Evolutionary conservation across 331 rosid species (phyloP).

Genomic region (Pyracantha coccinea): DNA sequence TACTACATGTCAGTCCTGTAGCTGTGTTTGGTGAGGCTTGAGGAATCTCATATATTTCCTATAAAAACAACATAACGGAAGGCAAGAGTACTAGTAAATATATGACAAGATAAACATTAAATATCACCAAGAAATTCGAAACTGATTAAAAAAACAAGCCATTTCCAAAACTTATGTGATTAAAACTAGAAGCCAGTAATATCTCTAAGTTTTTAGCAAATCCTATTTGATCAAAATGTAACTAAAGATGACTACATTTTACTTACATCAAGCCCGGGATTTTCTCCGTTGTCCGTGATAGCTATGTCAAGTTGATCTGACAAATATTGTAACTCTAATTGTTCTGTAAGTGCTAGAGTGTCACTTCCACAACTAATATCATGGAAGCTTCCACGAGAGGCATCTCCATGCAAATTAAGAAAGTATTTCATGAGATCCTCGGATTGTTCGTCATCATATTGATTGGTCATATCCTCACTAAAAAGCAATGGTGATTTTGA

Average conservation of each 20-base stretch:
- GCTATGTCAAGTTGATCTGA: conserved; percentile 34
- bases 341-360: conserved; percentile 19
- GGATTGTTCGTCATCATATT: conserved; percentile 21
- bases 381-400: conserved; percentile 15
- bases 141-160: neutral
- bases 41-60: conserved; percentile 30
- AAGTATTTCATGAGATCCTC: conserved; percentile 27
- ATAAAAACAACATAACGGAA: neutral
- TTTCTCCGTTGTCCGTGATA: conserved; percentile 33
- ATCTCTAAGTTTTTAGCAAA: neutral
- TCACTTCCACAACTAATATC: conserved; percentile 18
- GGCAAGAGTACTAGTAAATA: neutral
- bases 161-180: neutral
- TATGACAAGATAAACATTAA: neutral
- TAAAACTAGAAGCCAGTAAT: neutral
- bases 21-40: conserved; percentile 13
- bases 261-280: conserved; percentile 36
- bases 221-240: neutral
- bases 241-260: neutral
- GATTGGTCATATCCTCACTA: conserved; percentile 8
- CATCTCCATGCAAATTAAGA: conserved; percentile 20
- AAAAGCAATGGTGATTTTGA: conserved; percentile 12
- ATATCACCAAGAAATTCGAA: neutral
- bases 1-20: conserved; percentile 7
- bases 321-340: conserved; percentile 27